A percentile compares a stretch with the other conserved stretches of the same genome.
Conservation (phyloP, 495 filamentous ascomycete species). For the Pyrenula massariospora region DNA sequence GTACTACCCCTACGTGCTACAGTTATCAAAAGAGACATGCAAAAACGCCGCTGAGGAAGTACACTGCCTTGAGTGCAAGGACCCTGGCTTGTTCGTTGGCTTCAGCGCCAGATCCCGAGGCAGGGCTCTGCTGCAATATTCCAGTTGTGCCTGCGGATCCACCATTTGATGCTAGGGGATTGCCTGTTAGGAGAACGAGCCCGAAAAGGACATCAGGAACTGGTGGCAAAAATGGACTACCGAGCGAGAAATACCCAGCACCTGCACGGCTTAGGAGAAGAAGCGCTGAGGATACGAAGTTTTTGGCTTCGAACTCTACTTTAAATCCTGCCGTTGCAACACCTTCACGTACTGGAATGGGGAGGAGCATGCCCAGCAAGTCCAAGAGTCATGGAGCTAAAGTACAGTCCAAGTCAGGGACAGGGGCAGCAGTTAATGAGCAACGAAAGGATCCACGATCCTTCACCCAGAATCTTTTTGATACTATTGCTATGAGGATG, state of each 20-base stretch:
- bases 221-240: neutral
- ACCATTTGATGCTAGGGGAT: slow-evolving; percentile 14
- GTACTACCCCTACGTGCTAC: slow-evolving; percentile 69
- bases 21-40: slow-evolving; percentile 57
- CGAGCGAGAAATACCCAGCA: neutral
- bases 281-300: neutral
- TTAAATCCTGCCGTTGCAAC: neutral
- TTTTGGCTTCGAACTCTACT: neutral
- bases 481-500: slow-evolving; percentile 65
- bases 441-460: slow-evolving; percentile 67
- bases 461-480: slow-evolving; percentile 73
- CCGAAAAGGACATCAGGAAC: neutral
- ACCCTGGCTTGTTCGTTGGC: slow-evolving; percentile 71
- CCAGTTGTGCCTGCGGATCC: slow-evolving; percentile 21
- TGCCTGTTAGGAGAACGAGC: slow-evolving; percentile 18
- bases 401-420: slow-evolving; percentile 11
- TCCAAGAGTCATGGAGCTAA: slow-evolving; percentile 13
- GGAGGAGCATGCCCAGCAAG: slow-evolving; percentile 4
- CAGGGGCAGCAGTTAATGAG: slow-evolving; percentile 16
- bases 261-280: neutral
- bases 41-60: slow-evolving; percentile 59
- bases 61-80: slow-evolving; percentile 57
- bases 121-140: slow-evolving; percentile 53
- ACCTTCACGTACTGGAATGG: neutral
- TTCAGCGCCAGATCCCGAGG: slow-evolving; percentile 65